Evolutionary conservation across 1,284 basidiomycete species (phyloP), one percentile per base, ranked within the genome.

Genomic region (Cryptococcus sp.): DNA sequence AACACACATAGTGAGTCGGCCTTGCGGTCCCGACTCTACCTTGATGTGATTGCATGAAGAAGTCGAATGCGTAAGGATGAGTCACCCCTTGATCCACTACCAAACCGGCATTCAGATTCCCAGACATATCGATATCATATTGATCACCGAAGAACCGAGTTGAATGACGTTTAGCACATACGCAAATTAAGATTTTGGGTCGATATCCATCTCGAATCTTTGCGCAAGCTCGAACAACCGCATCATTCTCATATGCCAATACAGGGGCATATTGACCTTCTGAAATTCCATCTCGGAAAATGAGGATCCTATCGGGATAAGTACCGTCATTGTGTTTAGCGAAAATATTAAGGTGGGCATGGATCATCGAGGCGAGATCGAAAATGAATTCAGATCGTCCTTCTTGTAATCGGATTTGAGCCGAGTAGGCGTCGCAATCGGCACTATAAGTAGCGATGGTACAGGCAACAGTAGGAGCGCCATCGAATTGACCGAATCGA

Each of bases 261-360:
- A 73, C 73, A 2, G 68, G 62, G 28, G 74, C 69, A 54, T 74
- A 77, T 60, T 79, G 78, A 0, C 77, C 77, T 50, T 78, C 77
- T 21, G 71, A 74, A 23, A 79, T 74, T 28, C 78, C 78, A 55
- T 78, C 77, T 51, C 77, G 73, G 65, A 75, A 76, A 52, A 77
- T 65, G 47, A 76, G 62, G 45, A 77, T 72, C 22, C 64, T 65
- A 5, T 70, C 63, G 10, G 75, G 74, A 31, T 72, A 63, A 13
- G 59, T 58, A 31, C 63, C 68, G 37, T 57, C 52, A 46, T 74
- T 72, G 34, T 61, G 54, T 40, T 66, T 60, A 18, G 57, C 45
- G 49, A 68, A 75, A 23, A 64, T 62, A 41, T 62, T 54, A 21
- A 76, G 56, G 47, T 73, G 70, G 11, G 53, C 62, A 28, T 60